phyloP scores from a whole-genome alignment of 2,329 filamentous ascomycete species.

The Microsporum canis region DNA sequence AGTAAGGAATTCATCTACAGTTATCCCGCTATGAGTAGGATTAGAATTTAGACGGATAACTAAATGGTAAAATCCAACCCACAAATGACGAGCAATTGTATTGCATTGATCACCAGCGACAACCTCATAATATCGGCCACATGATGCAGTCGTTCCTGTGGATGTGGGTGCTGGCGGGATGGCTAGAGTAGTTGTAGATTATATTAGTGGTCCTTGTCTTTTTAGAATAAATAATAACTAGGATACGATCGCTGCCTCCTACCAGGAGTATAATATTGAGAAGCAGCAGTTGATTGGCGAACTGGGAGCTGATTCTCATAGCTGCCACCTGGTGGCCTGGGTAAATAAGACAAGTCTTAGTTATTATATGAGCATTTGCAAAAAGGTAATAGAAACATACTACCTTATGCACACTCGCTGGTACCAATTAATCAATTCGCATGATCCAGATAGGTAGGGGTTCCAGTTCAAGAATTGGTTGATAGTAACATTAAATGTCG shows the following conservation, averaged over 20 bases:
- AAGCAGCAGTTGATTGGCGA: slow-evolving; percentile 14
- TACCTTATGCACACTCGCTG: slow-evolving; percentile 1
- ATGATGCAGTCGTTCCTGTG: slow-evolving; percentile 11
- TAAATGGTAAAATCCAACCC: not conserved
- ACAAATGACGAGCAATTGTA: slow-evolving; percentile 4
- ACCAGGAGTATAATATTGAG: not conserved
- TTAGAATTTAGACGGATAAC: slow-evolving; percentile 9
- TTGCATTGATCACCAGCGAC: slow-evolving; percentile 11
- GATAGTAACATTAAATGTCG: not conserved
- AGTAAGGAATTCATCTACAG: not conserved
- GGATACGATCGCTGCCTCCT: not conserved
- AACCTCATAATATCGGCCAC: slow-evolving; percentile 16
- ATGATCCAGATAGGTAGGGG: slow-evolving; percentile 16
- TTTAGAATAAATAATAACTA: not conserved
- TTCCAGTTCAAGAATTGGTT: slow-evolving; percentile 7
- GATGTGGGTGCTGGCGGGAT: slow-evolving; percentile 13
- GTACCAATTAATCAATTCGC: slow-evolving; percentile 1
- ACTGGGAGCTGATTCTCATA: slow-evolving; percentile 5
- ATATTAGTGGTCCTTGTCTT: not conserved
- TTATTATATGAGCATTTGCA: not conserved
- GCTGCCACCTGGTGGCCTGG: slow-evolving; percentile 7
- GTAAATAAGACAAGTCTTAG: not conserved
- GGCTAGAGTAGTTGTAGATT: not conserved
- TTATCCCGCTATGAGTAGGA: not conserved
- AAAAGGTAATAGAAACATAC: not conserved